Percentiles rank a stretch among this genome's conserved stretches.
Conservation (phyloP, 225 moss, liverwort and hornwort species). For the Sphagnum tenellum region DNA sequence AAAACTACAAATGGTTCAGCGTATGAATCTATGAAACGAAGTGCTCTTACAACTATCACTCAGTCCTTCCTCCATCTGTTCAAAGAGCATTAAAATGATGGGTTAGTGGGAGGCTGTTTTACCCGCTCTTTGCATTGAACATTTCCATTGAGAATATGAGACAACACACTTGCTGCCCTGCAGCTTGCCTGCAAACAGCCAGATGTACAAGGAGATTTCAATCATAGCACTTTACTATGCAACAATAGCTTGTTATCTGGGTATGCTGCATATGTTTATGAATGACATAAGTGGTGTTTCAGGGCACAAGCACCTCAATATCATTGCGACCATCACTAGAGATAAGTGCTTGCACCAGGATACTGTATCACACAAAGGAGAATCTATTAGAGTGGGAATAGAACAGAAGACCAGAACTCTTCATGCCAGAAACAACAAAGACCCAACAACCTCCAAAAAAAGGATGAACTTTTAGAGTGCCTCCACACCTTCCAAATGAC, state of each 20-base stretch:
- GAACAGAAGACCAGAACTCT: background rate
- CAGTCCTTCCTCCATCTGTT: no score
- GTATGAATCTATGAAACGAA: no score
- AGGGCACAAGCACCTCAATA: constrained; percentile 58
- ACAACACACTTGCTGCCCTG: constrained; percentile 91
- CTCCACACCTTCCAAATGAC: constrained; percentile 82
- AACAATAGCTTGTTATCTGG: no score
- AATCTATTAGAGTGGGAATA: no score
- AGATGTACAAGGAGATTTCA: no score
- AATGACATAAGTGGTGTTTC: no score
- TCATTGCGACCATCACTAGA: constrained; percentile 94
- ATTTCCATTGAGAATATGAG: constrained; percentile 91
- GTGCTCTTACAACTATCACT: no score
- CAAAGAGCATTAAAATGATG: no score
- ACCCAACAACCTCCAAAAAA: background rate
- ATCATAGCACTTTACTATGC: no score
- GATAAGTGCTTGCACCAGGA: constrained; percentile 89
- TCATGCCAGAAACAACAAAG: constrained; percentile 15
- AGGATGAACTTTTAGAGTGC: background rate
- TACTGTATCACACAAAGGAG: constrained; percentile 34
- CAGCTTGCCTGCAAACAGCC: constrained; percentile 68
- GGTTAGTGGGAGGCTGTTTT: background rate
- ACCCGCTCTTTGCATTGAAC: constrained; percentile 96
- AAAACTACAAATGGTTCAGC: no score
- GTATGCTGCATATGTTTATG: no score